Conservation (phyloP, 108 stramenopile genomes). For the Epithemia pelagica region DNA sequence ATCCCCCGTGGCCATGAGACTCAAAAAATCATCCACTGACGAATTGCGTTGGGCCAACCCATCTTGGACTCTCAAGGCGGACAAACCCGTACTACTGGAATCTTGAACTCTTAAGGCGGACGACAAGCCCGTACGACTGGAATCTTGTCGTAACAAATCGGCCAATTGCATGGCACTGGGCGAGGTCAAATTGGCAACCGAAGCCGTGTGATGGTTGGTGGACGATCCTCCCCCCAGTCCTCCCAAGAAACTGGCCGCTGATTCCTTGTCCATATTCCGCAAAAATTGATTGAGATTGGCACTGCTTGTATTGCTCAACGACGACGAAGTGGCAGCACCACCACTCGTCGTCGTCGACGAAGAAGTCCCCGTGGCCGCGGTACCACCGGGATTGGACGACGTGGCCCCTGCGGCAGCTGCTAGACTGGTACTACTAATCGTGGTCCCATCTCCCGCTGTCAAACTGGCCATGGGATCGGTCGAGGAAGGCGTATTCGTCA, state of each 20-base stretch:
- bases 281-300: slow-evolving; percentile 48
- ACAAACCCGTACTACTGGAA: slow-evolving; percentile 67
- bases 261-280: slow-evolving; percentile 31
- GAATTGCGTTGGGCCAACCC: slow-evolving; percentile 62
- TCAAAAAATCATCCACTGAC: slow-evolving; percentile 86
- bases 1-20: slow-evolving; percentile 77
- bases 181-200: slow-evolving; percentile 1
- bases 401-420: not conserved
- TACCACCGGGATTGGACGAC: too few species aligned
- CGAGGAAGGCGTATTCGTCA: too few species aligned
- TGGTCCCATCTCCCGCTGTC: slow-evolving; percentile 5
- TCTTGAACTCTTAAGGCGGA: too few species aligned
- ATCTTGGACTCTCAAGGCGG: slow-evolving; percentile 59
- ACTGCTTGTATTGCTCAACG: slow-evolving; percentile 18
- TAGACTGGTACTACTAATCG: slow-evolving; percentile 9
- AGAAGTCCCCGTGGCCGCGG: too few species aligned
- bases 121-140: too few species aligned
- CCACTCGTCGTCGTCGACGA: too few species aligned
- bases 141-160: slow-evolving; percentile 56
- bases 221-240: slow-evolving; percentile 2
- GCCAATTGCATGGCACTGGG: slow-evolving; percentile 44
- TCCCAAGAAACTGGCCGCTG: not conserved
- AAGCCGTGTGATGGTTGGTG: slow-evolving; percentile 3
- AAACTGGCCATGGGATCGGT: not conserved
- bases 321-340: too few species aligned